These are phyloP conservation scores for Teunomyces tritomae DNA, from an alignment of 805 yeast species.

Conservation along the genomic window DNA sequence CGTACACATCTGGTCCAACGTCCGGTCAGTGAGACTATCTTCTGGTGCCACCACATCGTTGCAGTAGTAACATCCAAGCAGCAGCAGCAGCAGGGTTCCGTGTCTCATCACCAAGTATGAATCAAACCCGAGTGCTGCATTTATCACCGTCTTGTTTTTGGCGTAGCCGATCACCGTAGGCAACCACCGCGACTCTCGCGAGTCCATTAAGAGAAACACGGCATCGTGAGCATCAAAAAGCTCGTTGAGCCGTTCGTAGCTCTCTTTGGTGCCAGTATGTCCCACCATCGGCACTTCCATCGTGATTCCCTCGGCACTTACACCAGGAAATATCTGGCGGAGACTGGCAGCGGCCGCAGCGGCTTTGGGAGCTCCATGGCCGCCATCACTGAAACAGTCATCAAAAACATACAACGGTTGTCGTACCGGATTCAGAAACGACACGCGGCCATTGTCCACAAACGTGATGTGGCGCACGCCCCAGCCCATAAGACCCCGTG, in stretches of 20 bases:
- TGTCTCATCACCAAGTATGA: constrained; percentile 93
- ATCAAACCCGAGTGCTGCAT: constrained; percentile 95
- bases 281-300: constrained; percentile 96
- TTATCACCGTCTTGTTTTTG: constrained; percentile 69
- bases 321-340: constrained; percentile 75
- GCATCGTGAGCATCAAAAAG: constrained; percentile 71
- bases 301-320: constrained; percentile 56
- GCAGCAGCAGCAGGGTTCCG: constrained; percentile 39
- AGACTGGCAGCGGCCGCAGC: constrained; percentile 70
- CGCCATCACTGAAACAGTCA: constrained; percentile 69
- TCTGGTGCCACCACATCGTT: constrained; percentile 94
- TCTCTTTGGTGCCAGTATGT: constrained; percentile 60
- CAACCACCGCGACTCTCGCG: constrained; percentile 96
- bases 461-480: constrained; percentile 84
- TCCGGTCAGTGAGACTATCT: constrained; percentile 81
- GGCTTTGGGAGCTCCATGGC: constrained; percentile 74
- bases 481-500: constrained; percentile 89
- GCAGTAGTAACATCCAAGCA: constrained; percentile 90
- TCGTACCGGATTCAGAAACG: constrained; percentile 92
- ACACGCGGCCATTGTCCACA: constrained; percentile 85
- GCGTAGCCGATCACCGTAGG: constrained; percentile 82
- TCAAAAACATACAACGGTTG: constrained; percentile 81
- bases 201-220: constrained; percentile 82
- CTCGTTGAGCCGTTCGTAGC: constrained; percentile 47
- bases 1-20: constrained; percentile 97